phyloP scores from a whole-genome alignment of 2,329 filamentous ascomycete genomes.

The Colletotrichum sp. region DNA sequence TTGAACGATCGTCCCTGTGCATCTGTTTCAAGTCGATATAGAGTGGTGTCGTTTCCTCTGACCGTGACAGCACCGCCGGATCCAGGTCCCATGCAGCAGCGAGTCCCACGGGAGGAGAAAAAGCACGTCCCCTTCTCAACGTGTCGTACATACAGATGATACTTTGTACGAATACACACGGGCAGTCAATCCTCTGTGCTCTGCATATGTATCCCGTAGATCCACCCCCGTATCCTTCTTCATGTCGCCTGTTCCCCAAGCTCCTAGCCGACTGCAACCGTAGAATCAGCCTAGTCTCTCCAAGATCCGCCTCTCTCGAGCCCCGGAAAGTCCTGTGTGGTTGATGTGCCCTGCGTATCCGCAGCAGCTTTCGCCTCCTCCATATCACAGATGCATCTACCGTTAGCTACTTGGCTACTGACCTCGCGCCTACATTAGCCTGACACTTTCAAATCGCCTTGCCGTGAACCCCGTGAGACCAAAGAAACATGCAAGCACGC shows the following conservation, averaged over 20 bases:
- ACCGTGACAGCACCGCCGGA: not conserved
- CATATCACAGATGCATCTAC: not conserved
- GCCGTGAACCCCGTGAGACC: not conserved
- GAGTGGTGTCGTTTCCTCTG: not conserved
- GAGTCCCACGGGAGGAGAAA: not conserved
- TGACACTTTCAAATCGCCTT: not conserved
- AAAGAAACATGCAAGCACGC: not conserved
- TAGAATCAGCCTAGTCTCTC: not conserved
- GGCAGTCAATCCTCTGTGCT: not conserved
- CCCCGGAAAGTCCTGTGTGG: not conserved
- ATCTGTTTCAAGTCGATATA: conserved; percentile 11
- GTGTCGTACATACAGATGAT: not conserved
- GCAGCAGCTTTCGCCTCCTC: not conserved
- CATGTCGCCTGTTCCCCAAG: conserved; percentile 1
- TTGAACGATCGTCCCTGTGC: conserved; percentile 5
- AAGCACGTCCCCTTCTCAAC: not conserved
- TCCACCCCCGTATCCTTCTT: conserved; percentile 12
- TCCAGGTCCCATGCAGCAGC: not conserved
- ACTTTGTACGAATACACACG: not conserved
- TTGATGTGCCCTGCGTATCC: not conserved
- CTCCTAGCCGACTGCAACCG: conserved; percentile 4
- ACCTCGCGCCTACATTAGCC: conserved; percentile 11
- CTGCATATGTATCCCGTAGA: not conserved
- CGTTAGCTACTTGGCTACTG: not conserved
- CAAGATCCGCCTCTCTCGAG: not conserved